phyloP scores from a whole-genome alignment of 2,329 filamentous ascomycete genomes.

The Ceratocystis huliohia region DNA sequence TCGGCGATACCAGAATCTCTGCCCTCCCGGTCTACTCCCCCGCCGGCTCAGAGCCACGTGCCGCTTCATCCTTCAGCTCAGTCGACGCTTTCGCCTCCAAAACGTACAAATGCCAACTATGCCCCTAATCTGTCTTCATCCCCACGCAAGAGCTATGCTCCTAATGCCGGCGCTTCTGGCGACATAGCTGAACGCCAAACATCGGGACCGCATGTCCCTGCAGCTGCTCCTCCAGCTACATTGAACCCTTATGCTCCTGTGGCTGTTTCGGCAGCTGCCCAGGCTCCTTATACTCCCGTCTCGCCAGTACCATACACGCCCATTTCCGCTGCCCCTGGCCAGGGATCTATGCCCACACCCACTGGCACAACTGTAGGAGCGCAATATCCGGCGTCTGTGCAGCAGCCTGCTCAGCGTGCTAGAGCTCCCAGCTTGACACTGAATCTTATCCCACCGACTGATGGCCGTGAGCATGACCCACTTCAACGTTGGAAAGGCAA shows the following conservation, averaged over 20 bases:
- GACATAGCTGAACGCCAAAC: constrained; percentile 35
- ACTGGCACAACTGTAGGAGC: constrained; percentile 13
- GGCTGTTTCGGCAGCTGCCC: not conserved
- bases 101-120: constrained; percentile 41
- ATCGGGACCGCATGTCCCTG: constrained; percentile 39
- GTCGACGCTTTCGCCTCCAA: constrained; percentile 42
- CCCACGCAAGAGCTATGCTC: constrained; percentile 14
- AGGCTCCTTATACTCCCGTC: not conserved
- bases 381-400: constrained; percentile 17
- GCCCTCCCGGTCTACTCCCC: constrained; percentile 36
- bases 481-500: constrained; percentile 83
- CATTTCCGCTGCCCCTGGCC: constrained; percentile 23
- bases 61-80: constrained; percentile 26
- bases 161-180: not conserved
- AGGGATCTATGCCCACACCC: constrained; percentile 10
- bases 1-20: constrained; percentile 23
- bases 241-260: not conserved
- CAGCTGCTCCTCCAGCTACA: constrained; percentile 27
- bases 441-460: constrained; percentile 49
- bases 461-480: constrained; percentile 59
- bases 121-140: constrained; percentile 8
- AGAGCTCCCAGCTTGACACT: constrained; percentile 43
- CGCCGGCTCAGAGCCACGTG: constrained; percentile 29
- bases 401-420: constrained; percentile 30
- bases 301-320: not conserved